A percentile compares a stretch with the other conserved stretches of the same genome.
These are phyloP conservation scores for Monosporascus sp. DNA, from an alignment of 2,329 filamentous ascomycete species.

Conservation along the genomic window DNA sequence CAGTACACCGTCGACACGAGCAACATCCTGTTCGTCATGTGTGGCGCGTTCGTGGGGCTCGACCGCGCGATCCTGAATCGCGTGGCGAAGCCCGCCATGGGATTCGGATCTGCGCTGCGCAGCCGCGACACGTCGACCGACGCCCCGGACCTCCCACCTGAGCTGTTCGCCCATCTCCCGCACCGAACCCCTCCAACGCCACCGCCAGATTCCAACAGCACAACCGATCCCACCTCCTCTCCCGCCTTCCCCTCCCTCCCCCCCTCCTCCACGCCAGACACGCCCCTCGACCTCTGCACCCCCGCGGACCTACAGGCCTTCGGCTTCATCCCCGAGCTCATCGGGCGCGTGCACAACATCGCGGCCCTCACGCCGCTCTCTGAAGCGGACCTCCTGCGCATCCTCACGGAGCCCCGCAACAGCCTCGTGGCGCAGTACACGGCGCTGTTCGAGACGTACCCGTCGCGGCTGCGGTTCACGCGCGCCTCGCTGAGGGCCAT, in stretches of 20 bases:
- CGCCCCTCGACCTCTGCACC: conserved; percentile 64
- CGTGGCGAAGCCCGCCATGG: conserved; percentile 80
- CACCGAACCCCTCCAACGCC: conserved; percentile 38
- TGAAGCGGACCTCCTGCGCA: conserved; percentile 65
- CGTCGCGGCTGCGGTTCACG: conserved; percentile 79
- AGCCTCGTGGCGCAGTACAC: conserved; percentile 84
- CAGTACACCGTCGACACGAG: conserved; percentile 80
- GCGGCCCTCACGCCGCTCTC: conserved; percentile 77
- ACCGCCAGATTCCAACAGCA: conserved; percentile 13
- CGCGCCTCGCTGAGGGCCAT: conserved; percentile 74
- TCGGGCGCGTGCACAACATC: conserved; percentile 89
- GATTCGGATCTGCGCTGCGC: conserved; percentile 81
- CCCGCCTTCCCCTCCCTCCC: conserved; percentile 70
- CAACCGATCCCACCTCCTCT: conserved; percentile 24
- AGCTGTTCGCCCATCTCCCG: conserved; percentile 51
- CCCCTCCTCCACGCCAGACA: conserved; percentile 63
- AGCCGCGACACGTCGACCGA: conserved; percentile 42
- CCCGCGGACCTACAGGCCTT: conserved; percentile 76
- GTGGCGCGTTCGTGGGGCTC: conserved; percentile 88
- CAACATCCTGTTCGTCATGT: conserved; percentile 96
- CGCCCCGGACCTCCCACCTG: conserved; percentile 59
- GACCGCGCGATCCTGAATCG: conserved; percentile 83
- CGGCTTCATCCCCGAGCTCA: conserved; percentile 90
- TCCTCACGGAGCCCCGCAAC: conserved; percentile 89
- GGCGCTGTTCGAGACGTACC: conserved; percentile 73